A percentile compares a stretch with the other conserved stretches of the same genome.
phyloP scores from a whole-genome alignment of 805 yeast genomes.

The Nakazawaea anatomiae region DNA sequence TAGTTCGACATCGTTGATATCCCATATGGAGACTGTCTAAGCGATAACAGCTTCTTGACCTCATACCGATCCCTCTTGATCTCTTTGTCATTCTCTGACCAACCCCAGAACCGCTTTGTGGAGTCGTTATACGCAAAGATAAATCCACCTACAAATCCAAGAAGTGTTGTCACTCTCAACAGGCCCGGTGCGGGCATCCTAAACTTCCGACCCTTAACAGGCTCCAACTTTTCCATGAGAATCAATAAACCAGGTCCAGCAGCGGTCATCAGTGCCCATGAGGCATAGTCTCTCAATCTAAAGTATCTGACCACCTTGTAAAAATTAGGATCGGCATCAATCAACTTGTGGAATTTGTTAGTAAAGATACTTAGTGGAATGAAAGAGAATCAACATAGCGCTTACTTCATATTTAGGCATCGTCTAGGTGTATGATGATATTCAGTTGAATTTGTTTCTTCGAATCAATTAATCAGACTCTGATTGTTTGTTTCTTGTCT shows the following conservation, averaged over 20 bases:
- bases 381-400: neutral
- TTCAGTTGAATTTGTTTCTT: too few relatives aligned
- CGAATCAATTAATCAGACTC: too few relatives aligned
- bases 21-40: slow-evolving; percentile 65
- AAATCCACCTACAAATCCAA: slow-evolving; percentile 74
- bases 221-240: slow-evolving; percentile 41
- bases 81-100: slow-evolving; percentile 66
- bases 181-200: slow-evolving; percentile 48
- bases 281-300: slow-evolving; percentile 58
- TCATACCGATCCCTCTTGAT: slow-evolving; percentile 70
- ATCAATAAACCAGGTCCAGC: slow-evolving; percentile 43
- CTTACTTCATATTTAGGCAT: slow-evolving; percentile 5
- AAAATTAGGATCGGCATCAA: slow-evolving; percentile 79
- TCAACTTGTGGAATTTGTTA: slow-evolving; percentile 29
- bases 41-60: slow-evolving; percentile 57
- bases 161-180: slow-evolving; percentile 51
- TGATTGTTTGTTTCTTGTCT: neutral
- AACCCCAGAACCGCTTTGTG: slow-evolving; percentile 71
- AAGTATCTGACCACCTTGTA: slow-evolving; percentile 65
- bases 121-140: slow-evolving; percentile 63
- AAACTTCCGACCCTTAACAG: slow-evolving; percentile 37
- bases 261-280: slow-evolving; percentile 40
- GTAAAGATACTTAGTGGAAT: neutral
- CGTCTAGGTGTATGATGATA: neutral
- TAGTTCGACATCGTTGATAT: slow-evolving; percentile 59